Evolutionary conservation across 2,329 filamentous ascomycete species (phyloP).

Genomic region (Chrysosporium keratinophilum): DNA sequence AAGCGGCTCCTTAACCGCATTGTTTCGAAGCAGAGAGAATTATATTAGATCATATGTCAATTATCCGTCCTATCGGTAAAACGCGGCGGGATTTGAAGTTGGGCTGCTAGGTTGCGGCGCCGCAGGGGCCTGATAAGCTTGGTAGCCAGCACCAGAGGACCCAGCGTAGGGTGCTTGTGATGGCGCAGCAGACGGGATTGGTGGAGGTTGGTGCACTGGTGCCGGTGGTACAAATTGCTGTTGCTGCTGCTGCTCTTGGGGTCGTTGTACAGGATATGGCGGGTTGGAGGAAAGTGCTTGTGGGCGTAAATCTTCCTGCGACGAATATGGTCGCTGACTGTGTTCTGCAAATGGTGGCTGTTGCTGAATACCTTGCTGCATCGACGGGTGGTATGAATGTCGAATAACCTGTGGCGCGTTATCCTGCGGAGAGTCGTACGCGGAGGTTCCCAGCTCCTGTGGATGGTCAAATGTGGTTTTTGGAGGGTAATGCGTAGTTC

Average conservation of each 20-base stretch:
- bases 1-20: not conserved
- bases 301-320: conserved; percentile 23
- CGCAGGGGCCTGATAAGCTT: conserved; percentile 29
- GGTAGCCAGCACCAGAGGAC: conserved; percentile 25
- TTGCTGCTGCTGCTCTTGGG: conserved; percentile 13
- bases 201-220: conserved; percentile 26
- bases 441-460: conserved; percentile 67
- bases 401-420: conserved; percentile 23
- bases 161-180: conserved; percentile 28
- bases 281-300: conserved; percentile 16
- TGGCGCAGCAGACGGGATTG: conserved; percentile 25
- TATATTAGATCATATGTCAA: not conserved
- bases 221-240: conserved; percentile 10
- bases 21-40: not conserved
- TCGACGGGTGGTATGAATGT: conserved; percentile 25
- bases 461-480: conserved; percentile 61
- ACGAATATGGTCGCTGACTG: conserved; percentile 29
- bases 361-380: conserved; percentile 26
- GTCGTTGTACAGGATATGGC: conserved; percentile 25
- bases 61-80: conserved; percentile 26
- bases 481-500: conserved; percentile 43
- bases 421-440: conserved; percentile 62
- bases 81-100: conserved; percentile 30
- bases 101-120: conserved; percentile 20
- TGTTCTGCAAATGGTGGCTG: conserved; percentile 22